A percentile compares a stretch with the other conserved stretches of the same genome.
phyloP scores from a whole-genome alignment of 192 early-diverging fungal genomes.

The Coemansia sp. region DNA sequence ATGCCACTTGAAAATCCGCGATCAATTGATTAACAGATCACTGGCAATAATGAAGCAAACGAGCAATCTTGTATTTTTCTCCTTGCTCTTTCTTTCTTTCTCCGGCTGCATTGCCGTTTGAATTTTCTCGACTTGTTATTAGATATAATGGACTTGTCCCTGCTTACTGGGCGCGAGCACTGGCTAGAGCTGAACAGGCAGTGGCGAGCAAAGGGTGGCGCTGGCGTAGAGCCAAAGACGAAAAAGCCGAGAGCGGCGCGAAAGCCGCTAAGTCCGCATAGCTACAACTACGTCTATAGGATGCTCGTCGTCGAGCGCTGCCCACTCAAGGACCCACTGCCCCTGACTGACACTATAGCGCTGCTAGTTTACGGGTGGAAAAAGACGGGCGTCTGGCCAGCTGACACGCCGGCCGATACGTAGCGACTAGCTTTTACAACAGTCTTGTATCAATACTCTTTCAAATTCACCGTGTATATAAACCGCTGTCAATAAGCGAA shows the following conservation, averaged over 20 bases:
- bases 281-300: constrained; percentile 31
- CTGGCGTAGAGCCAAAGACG: background rate
- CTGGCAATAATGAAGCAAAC: no score
- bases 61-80: background rate
- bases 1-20: no score
- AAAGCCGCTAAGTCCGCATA: constrained; percentile 16
- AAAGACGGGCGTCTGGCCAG: constrained; percentile 38
- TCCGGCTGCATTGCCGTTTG: background rate
- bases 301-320: constrained; percentile 29
- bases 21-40: no score
- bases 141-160: constrained; percentile 5
- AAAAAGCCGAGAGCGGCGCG: background rate
- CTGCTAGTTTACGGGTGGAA: constrained; percentile 48
- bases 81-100: background rate
- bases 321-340: constrained; percentile 32
- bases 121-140: background rate
- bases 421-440: background rate
- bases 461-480: no score
- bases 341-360: constrained; percentile 31
- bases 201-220: constrained; percentile 19
- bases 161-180: constrained; percentile 16
- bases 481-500: no score
- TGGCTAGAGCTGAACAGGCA: constrained; percentile 37
- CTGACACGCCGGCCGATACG: constrained; percentile 1
- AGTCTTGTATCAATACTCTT: background rate